Conservation (phyloP, 768 basidiomycete genomes). For the Daedaleopsis sinensis region DNA sequence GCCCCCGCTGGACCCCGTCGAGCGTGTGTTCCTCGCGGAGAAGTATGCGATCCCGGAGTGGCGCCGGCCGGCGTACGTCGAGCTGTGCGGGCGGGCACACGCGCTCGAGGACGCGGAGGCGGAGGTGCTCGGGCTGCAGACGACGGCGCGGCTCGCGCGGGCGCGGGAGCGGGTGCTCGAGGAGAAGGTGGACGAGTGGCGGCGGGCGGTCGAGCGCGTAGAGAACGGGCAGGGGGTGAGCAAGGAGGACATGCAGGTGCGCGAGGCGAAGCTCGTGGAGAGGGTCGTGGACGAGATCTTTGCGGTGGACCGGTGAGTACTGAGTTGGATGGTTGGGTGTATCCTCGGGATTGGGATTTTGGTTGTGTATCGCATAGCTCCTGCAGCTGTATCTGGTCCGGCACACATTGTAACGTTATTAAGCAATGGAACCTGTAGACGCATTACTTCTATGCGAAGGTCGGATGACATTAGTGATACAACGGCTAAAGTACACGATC, state of each 20-base stretch:
- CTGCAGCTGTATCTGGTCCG: background rate
- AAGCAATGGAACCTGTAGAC: background rate
- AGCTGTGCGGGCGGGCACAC: constrained; percentile 37
- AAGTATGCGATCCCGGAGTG: constrained; percentile 42
- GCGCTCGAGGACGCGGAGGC: constrained; percentile 39
- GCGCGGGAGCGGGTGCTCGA: constrained; percentile 30
- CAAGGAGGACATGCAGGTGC: constrained; percentile 21
- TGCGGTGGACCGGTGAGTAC: constrained; percentile 7
- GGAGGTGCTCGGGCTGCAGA: constrained; percentile 37
- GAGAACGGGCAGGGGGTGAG: constrained; percentile 11
- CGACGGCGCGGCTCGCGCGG: constrained; percentile 28
- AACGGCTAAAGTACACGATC: constrained; percentile 4
- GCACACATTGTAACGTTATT: background rate
- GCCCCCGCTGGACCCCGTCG: constrained; percentile 34
- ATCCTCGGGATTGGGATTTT: constrained; percentile 8
- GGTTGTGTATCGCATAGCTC: constrained; percentile 13
- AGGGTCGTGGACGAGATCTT: constrained; percentile 20
- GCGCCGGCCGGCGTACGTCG: constrained; percentile 41
- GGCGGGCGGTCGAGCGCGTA: constrained; percentile 15
- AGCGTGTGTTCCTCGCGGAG: constrained; percentile 41
- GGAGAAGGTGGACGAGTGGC: constrained; percentile 22
- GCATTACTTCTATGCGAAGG: background rate
- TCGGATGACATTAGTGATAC: constrained; percentile 3
- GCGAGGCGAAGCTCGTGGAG: constrained; percentile 21
- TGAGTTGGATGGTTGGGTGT: background rate